These are phyloP conservation scores for Kockiozyma suomiensis DNA, from an alignment of 805 yeast species.

Conservation along the genomic window DNA sequence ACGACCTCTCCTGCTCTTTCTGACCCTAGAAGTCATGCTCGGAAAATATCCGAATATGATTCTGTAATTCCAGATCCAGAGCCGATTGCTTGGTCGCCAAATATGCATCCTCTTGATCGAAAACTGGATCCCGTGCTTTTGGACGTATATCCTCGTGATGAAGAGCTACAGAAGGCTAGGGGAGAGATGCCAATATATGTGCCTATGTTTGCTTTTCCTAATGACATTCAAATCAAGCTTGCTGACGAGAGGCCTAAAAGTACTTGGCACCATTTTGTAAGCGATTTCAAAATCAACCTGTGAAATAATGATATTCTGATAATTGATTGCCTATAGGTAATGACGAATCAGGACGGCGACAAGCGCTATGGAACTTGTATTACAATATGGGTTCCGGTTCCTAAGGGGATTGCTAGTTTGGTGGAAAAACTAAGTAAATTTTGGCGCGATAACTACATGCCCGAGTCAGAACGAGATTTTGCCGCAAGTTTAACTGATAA, in stretches of 20 bases:
- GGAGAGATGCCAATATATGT: conserved; percentile 31
- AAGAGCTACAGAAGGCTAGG: background rate
- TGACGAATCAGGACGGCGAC: conserved; percentile 30
- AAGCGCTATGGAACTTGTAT: conserved; percentile 28
- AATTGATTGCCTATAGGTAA: conserved; percentile 18
- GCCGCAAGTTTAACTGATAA: conserved; percentile 17
- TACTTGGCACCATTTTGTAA: conserved; percentile 30
- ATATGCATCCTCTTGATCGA: conserved; percentile 28
- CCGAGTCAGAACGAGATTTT: conserved; percentile 25
- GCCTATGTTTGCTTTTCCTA: conserved; percentile 35
- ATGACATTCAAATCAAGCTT: conserved; percentile 23
- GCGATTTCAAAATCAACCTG: no score
- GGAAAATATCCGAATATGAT: conserved; percentile 27
- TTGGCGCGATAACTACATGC: conserved; percentile 25
- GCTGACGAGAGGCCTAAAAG: conserved; percentile 26
- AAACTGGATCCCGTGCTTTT: conserved; percentile 31
- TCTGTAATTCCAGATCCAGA: conserved; percentile 31
- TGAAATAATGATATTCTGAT: no score
- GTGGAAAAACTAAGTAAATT: conserved; percentile 16
- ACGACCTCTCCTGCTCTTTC: conserved; percentile 6
- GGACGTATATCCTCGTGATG: conserved; percentile 23
- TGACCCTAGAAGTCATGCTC: conserved; percentile 20
- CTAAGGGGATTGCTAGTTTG: conserved; percentile 9
- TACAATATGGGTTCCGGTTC: conserved; percentile 28
- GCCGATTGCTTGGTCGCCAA: conserved; percentile 21